Conservation (phyloP, 2,329 filamentous ascomycete genomes). For the Fusarium nanum region DNA sequence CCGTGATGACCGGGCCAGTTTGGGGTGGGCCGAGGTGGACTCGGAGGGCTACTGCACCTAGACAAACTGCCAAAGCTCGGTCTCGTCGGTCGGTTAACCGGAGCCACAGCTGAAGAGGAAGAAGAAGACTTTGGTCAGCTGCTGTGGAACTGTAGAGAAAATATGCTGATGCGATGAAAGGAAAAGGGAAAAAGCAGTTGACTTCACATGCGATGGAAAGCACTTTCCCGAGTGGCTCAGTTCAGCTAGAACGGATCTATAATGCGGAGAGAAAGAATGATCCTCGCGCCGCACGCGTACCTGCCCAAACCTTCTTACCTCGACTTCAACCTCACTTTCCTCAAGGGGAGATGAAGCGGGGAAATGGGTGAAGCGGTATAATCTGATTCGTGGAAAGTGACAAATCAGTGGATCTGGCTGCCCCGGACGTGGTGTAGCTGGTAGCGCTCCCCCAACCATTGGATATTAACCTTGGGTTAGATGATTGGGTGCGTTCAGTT, state of each 20-base stretch:
- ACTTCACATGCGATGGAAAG: constrained; percentile 28
- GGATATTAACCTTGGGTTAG: not conserved
- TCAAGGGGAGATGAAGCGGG: constrained; percentile 29
- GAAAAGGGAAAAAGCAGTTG: constrained; percentile 5
- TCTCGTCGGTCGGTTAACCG: constrained; percentile 30
- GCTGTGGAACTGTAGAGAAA: not conserved
- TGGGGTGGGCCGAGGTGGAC: constrained; percentile 41
- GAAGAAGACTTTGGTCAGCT: not conserved
- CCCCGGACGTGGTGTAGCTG: constrained; percentile 25
- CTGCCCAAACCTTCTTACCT: constrained; percentile 34
- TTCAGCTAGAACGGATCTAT: constrained; percentile 4
- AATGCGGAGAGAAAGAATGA: constrained; percentile 35
- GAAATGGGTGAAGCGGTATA: constrained; percentile 26
- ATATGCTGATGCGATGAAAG: not conserved
- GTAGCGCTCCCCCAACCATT: constrained; percentile 6
- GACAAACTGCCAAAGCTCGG: constrained; percentile 25
- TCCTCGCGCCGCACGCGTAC: constrained; percentile 19
- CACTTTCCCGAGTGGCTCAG: not conserved
- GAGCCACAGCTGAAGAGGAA: constrained; percentile 11
- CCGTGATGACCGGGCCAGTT: constrained; percentile 27
- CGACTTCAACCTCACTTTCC: constrained; percentile 18
- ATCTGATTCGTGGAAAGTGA: constrained; percentile 32
- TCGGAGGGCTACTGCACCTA: constrained; percentile 23
- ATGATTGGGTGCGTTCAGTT: constrained; percentile 11
- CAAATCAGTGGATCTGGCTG: constrained; percentile 15